Conservation (phyloP, 1,139 yeast species). For the Yamadazyma mexicana region DNA sequence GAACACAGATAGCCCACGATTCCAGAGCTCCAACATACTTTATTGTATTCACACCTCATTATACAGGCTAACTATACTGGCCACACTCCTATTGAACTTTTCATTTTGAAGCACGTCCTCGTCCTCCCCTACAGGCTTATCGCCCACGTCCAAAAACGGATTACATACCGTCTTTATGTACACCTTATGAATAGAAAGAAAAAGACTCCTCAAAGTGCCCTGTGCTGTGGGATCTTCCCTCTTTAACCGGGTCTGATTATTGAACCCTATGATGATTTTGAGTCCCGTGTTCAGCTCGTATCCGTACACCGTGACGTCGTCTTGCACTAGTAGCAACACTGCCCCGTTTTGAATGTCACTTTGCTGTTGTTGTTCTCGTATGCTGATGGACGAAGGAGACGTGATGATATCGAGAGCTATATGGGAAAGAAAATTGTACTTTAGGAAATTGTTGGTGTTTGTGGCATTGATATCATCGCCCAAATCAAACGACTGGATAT, state of each 20-base stretch:
- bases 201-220: conserved; percentile 26
- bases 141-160: conserved; percentile 46
- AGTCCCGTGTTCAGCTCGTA: conserved; percentile 61
- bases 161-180: conserved; percentile 55
- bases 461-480: conserved; percentile 6
- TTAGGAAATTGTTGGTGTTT: conserved; percentile 45
- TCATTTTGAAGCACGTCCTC: conserved; percentile 29
- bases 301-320: conserved; percentile 62
- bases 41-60: conserved; percentile 11
- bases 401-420: conserved; percentile 67
- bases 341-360: conserved; percentile 20
- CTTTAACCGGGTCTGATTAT: conserved; percentile 9
- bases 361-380: conserved; percentile 42
- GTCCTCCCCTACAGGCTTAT: conserved; percentile 12
- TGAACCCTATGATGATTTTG: conserved; percentile 55
- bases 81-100: conserved; percentile 40
- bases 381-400: conserved; percentile 45
- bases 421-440: conserved; percentile 63
- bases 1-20: no score
- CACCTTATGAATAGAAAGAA: conserved; percentile 45
- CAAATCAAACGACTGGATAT: conserved; percentile 52
- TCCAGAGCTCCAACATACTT: background rate
- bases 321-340: conserved; percentile 56
- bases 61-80: conserved; percentile 35
- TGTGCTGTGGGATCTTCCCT: conserved; percentile 9